phyloP scores from a whole-genome alignment of 1,139 yeast genomes.

The Lodderomyces orthopsilosis region DNA sequence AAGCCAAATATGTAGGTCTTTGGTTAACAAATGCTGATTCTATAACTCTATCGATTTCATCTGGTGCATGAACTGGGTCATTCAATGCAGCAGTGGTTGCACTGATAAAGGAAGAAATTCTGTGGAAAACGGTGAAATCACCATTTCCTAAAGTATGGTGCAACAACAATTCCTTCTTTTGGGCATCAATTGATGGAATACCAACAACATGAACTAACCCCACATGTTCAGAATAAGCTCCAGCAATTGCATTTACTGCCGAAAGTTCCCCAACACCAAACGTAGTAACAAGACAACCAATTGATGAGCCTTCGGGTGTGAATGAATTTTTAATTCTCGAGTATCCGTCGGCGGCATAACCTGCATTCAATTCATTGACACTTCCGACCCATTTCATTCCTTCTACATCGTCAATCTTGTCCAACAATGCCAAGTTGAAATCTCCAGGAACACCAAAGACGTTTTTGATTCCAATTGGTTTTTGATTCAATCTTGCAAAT shows the following conservation, averaged over 20 bases:
- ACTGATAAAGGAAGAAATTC: constrained; percentile 48
- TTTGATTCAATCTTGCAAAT: constrained; percentile 59
- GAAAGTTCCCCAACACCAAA: constrained; percentile 62
- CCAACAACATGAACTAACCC: constrained; percentile 43
- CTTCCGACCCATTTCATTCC: constrained; percentile 63
- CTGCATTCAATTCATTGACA: constrained; percentile 71
- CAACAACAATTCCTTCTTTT: constrained; percentile 51
- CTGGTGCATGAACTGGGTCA: constrained; percentile 30
- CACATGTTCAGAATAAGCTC: constrained; percentile 44
- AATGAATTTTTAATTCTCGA: constrained; percentile 50
- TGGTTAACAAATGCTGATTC: constrained; percentile 37
- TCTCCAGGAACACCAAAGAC: constrained; percentile 81
- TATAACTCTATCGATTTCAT: constrained; percentile 35
- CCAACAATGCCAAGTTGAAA: constrained; percentile 67
- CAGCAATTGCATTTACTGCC: constrained; percentile 43
- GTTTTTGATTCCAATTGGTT: constrained; percentile 53
- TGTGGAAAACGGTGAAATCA: constrained; percentile 74
- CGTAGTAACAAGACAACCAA: constrained; percentile 48
- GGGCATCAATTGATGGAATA: constrained; percentile 55
- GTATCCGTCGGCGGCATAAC: constrained; percentile 72
- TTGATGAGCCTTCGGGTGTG: constrained; percentile 24
- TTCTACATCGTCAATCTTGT: constrained; percentile 38
- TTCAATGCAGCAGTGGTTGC: constrained; percentile 30
- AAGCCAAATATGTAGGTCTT: constrained; percentile 38
- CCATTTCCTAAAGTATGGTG: constrained; percentile 81